Base-by-base conservation (phyloP, 371 early-diverging fungal species). In the Mortierella sp. region DNA sequence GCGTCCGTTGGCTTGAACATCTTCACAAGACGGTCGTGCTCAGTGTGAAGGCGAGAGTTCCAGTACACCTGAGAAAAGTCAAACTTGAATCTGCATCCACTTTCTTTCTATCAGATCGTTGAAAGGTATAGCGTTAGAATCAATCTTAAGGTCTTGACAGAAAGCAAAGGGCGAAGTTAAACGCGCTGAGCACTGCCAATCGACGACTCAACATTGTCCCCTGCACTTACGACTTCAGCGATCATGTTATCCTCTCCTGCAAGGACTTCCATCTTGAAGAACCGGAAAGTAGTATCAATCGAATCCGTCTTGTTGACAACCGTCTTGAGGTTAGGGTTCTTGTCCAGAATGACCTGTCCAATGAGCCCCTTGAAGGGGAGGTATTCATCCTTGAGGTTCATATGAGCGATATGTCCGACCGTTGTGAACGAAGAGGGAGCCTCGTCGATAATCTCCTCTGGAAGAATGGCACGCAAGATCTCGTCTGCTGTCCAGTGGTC, bases 31-130 rank as follows among this genome's bases (percentile, higher is more conserved):
- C 99, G 93, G 46, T 96, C 95, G 81, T 99, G 99, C 82, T 99
- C 99, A 0, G 93, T 92, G 78, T 99, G 99, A 54, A 99, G 93
- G 49, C 99, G 94, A 16, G 99, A 99, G 91, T 99, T 99, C 99
- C 99, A 99, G 88, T 99, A 99, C 6, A 99, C 99, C 80, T 96
- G 94, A 24, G 98, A 96, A 80, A 98, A 99, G 83, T 99, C 99
- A 80, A 99, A 97, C 73, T 92, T 90, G 90, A 99, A 99, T 71
- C 88, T 90, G 87, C 99, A 98, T 8, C 93, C 95, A 83, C 96
- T 95, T 87, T 99, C 99, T 84, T 93, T 93, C 96, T 97, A 89
- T 5, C 24, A 24, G 12, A 32, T 38, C 10, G 27, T 32, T 32
- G 48, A 70, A 56, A 8, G 38, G 27, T 14, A 16, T 4, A 43